Evolutionary conservation across 2,329 filamentous ascomycete genomes (phyloP).

Genomic region (Claviceps sorghi): DNA sequence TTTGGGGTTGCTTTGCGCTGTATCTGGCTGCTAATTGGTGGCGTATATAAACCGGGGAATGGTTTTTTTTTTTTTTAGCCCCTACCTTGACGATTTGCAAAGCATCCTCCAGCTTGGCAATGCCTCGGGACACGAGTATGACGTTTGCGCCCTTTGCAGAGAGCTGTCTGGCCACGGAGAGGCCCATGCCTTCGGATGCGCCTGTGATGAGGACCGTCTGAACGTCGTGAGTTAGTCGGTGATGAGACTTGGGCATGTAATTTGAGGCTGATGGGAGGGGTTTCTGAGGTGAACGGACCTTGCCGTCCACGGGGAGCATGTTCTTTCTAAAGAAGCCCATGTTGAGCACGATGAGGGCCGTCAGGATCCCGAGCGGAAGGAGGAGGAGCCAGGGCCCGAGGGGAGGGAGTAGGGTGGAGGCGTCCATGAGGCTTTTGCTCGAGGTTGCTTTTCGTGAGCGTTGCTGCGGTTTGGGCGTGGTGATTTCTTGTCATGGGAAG

Average conservation of each 20-base stretch:
- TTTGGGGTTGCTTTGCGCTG: too few species aligned
- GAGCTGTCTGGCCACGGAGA: constrained; percentile 57
- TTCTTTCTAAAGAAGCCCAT: constrained; percentile 61
- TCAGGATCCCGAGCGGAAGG: constrained; percentile 17
- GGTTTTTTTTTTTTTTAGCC: too few species aligned
- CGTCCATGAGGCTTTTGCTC: constrained; percentile 3
- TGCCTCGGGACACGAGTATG: constrained; percentile 68
- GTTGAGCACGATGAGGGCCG: constrained; percentile 19
- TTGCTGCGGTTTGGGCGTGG: too few species aligned
- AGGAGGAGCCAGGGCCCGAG: constrained; percentile 9
- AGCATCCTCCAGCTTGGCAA: constrained; percentile 57
- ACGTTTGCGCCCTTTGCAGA: constrained; percentile 74
- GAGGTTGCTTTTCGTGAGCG: too few species aligned
- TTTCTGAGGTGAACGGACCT: constrained; percentile 37
- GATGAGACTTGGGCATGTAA: not conserved
- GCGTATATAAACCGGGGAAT: too few species aligned
- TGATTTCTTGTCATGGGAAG: too few species aligned
- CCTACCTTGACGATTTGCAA: constrained; percentile 49
- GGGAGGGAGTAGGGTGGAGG: constrained; percentile 1
- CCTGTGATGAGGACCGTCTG: constrained; percentile 84
- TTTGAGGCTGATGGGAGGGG: not conserved
- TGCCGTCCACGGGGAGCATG: constrained; percentile 71
- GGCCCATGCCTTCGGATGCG: constrained; percentile 85
- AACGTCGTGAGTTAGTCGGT: not conserved
- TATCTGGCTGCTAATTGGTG: too few species aligned